A percentile compares a stretch with the other conserved stretches of the same genome.
These are phyloP conservation scores for Cetraspora pellucida DNA, from an alignment of 192 early-diverging fungal genomes.

Conservation along the genomic window DNA sequence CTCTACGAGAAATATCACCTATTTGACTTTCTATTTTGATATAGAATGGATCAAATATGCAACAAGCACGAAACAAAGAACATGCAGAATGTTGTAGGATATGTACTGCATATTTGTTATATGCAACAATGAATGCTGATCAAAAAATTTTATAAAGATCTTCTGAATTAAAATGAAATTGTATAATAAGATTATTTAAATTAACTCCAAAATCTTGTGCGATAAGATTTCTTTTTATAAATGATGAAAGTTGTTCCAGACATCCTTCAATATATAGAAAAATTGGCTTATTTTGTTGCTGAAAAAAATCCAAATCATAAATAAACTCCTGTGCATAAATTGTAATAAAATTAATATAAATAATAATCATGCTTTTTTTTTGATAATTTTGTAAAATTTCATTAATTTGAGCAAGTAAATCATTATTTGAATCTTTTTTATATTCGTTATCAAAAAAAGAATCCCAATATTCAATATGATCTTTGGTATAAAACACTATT, in stretches of 20 bases:
- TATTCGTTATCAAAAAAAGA: constrained; percentile 8
- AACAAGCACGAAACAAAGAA: background rate
- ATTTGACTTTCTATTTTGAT: constrained; percentile 2
- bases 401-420: too few species aligned
- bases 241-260: background rate
- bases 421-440: constrained; percentile 1
- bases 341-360: too few species aligned
- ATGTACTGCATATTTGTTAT: background rate
- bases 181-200: background rate
- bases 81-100: background rate
- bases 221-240: background rate
- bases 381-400: too few species aligned
- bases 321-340: background rate
- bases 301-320: background rate
- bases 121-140: background rate
- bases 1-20: background rate
- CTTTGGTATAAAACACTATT: background rate
- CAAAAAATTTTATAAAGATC: constrained; percentile 7
- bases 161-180: background rate
- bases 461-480: constrained; percentile 14
- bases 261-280: background rate
- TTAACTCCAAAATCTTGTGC: background rate
- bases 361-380: too few species aligned
- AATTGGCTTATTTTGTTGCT: background rate
- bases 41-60: background rate